Conservation (phyloP, 441 rosid species). For the Populus hybrid region DNA sequence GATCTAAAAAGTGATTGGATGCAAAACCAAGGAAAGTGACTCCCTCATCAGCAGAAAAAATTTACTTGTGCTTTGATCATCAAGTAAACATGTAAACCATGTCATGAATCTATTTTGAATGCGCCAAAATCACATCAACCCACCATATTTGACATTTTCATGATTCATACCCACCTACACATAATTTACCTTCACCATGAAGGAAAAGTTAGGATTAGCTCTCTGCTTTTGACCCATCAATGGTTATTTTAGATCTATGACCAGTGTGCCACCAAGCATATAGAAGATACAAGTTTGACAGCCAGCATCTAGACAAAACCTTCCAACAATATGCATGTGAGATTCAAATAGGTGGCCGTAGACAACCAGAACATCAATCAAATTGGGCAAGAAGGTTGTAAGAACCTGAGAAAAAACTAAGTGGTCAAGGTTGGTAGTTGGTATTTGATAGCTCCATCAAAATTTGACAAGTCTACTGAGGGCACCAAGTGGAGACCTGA, state of each 20-base stretch:
- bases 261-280: neutral
- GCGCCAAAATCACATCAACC: neutral
- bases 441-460: neutral
- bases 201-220: neutral
- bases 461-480: neutral
- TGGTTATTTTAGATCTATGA: neutral
- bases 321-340: neutral
- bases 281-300: neutral
- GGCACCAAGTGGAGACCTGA: neutral
- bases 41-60: too few species aligned
- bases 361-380: neutral
- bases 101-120: neutral
- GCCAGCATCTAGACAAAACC: neutral
- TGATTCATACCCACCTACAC: neutral
- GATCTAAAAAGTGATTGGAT: neutral
- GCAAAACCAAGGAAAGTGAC: neutral
- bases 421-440: neutral
- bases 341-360: neutral
- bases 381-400: neutral
- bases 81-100: neutral
- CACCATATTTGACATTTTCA: constrained; percentile 1
- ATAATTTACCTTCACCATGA: neutral
- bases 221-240: neutral
- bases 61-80: too few species aligned
- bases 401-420: neutral